Conservation (phyloP, 345 rosid species). For the Citrus mangshanensis region DNA sequence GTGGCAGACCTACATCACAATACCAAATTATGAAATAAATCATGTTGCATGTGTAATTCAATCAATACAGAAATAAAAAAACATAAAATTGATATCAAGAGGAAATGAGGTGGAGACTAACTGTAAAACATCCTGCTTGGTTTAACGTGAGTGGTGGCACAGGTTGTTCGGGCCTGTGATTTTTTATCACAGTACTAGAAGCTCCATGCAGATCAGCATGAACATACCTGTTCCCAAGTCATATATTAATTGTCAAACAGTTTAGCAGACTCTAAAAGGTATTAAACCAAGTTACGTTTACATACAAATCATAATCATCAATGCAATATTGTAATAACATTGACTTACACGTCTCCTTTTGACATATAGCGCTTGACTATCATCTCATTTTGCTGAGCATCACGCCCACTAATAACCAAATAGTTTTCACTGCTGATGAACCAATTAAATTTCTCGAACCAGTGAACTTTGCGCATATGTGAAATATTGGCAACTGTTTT, state of each 20-base stretch:
- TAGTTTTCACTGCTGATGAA: constrained; percentile 96
- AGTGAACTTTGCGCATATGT: constrained; percentile 94
- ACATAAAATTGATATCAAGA: neutral
- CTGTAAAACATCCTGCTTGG: constrained; percentile 98
- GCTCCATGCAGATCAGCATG: constrained; percentile 99
- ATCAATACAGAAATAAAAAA: neutral
- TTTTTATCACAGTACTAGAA: constrained; percentile 92
- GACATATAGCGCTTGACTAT: constrained; percentile 97
- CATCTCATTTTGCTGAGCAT: constrained; percentile 98
- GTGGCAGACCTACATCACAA: constrained; percentile 75
- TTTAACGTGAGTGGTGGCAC: constrained; percentile 92
- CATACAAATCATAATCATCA: constrained; percentile 60
- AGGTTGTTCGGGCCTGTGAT: constrained; percentile 85
- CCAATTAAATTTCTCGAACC: constrained; percentile 99
- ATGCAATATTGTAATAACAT: neutral
- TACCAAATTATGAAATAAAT: constrained; percentile 5
- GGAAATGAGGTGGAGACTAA: constrained; percentile 20
- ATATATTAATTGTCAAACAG: constrained; percentile 13
- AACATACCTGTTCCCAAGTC: constrained; percentile 62
- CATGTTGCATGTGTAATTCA: constrained; percentile 2
- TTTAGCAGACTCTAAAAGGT: neutral
- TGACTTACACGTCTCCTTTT: constrained; percentile 91
- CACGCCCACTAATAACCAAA: constrained; percentile 91
- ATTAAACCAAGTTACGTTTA: constrained; percentile 3
- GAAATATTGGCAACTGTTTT: constrained; percentile 85